Base-by-base conservation (phyloP, 345 rosid species). In the Arabidopsis arenosa region DNA sequence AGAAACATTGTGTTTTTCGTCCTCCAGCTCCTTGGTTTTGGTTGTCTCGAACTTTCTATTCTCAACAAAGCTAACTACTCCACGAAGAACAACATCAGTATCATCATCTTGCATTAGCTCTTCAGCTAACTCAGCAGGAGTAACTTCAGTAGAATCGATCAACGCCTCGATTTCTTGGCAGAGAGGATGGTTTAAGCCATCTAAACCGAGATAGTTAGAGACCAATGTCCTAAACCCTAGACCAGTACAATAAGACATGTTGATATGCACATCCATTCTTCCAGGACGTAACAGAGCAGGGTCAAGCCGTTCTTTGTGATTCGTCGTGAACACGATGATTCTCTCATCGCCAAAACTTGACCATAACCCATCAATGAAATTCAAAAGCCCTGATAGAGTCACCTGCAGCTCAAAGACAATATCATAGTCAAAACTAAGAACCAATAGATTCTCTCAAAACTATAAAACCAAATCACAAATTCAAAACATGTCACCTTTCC, bases 91-190 rank as follows among this genome's bases (percentile, higher is more conserved):
- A 54, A 47, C 62, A 43, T 85, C 87, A 53, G 61, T 28, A 63
- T 83, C 79, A 14, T 85, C 86, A 18, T 76, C 83, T 30, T 79
- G 83, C 87, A 87, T 75, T 40, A 87, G 37, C 72, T 82, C 85
- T 69, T 85, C 86, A 6, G 87, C 86, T 47, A 85, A 71, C 53
- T 84, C 80, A 0, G 87, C 87, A 0, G 87, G 88, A 33, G 82
- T 85, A 15, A 82, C 86, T 51, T 83, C 79, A 1, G 74, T 66
- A 0, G 66, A 55, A 62, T 70, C 59, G 8, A 87, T 56, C 58
- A 85, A n/a, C n/a, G n/a, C 55, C n/a, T 87, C 80, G 14, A 83
- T 83, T 23, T 81, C 81, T 1, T 57, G 48, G 1, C 75, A 77
- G 0, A 81, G 9, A 3, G 75, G 72, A 57, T 77, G 89, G 26